phyloP scores from a whole-genome alignment of 148 eudicot species.

The Gaultheria prostrata region DNA sequence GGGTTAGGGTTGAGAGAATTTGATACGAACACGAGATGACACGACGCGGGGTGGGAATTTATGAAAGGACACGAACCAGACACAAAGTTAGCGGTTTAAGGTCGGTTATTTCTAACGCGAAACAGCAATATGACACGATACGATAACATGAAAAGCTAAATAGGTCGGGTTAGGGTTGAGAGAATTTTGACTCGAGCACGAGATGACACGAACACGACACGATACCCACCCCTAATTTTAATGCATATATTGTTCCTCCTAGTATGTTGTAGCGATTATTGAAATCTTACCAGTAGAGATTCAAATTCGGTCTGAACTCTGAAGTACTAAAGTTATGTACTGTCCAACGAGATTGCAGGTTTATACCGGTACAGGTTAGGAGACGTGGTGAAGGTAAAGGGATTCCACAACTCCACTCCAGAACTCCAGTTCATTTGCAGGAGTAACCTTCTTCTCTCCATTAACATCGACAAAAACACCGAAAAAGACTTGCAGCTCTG shows the following conservation, averaged over 20 bases:
- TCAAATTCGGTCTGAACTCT: neutral
- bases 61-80: too few species aligned
- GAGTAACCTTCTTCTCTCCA: conserved; percentile 65
- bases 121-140: too few species aligned
- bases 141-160: too few species aligned
- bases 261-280: neutral
- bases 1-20: too few species aligned
- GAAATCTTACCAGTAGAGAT: neutral
- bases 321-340: conserved; percentile 3
- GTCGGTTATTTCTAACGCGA: too few species aligned
- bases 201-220: too few species aligned
- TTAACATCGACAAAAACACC: conserved; percentile 96
- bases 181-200: too few species aligned
- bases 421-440: conserved; percentile 80
- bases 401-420: conserved; percentile 87
- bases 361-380: conserved; percentile 84
- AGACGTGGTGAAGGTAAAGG: conserved; percentile 67
- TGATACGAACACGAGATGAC: too few species aligned
- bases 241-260: neutral
- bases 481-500: conserved; percentile 78
- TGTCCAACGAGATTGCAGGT: conserved; percentile 39
- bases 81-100: too few species aligned
- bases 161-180: too few species aligned
- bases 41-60: too few species aligned
- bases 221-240: too few species aligned